Conservation (phyloP, 1,139 yeast genomes). For the Wickerhamomyces sp. region DNA sequence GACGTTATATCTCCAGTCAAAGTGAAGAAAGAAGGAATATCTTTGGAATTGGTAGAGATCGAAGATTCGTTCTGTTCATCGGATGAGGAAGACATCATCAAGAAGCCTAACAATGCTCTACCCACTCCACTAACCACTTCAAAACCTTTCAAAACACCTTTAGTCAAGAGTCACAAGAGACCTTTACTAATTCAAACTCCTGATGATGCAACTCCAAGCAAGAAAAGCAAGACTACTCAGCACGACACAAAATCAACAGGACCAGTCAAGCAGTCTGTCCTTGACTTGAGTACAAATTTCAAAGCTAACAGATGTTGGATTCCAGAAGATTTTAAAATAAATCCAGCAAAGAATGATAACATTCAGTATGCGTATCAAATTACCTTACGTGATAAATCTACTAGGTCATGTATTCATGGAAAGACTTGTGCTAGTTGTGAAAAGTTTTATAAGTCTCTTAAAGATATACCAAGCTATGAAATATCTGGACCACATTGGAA, state of each 20-base stretch:
- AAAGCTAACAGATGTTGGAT: slow-evolving; percentile 32
- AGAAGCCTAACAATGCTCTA: background rate
- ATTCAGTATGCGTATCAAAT: slow-evolving; percentile 28
- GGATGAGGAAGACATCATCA: slow-evolving; percentile 4
- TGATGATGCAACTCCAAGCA: slow-evolving; percentile 14
- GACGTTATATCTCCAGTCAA: slow-evolving; percentile 4
- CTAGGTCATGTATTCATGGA: slow-evolving; percentile 21
- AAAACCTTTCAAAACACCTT: slow-evolving; percentile 6
- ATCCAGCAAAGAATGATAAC: slow-evolving; percentile 28
- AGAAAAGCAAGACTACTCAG: slow-evolving; percentile 3
- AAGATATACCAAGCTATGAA: slow-evolving; percentile 17
- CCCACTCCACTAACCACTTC: slow-evolving; percentile 19
- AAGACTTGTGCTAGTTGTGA: slow-evolving; percentile 24
- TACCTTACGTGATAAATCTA: slow-evolving; percentile 27
- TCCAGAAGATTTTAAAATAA: slow-evolving; percentile 41
- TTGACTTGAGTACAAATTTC: slow-evolving; percentile 16
- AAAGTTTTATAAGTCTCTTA: slow-evolving; percentile 18
- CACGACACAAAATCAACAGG: background rate
- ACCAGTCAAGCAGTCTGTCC: slow-evolving; percentile 10
- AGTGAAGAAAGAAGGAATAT: background rate
- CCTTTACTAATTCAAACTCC: slow-evolving; percentile 12
- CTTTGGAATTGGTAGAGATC: background rate
- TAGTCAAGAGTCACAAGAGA: background rate
- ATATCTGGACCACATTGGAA: slow-evolving; percentile 22
- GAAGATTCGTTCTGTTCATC: slow-evolving; percentile 7